Evolutionary conservation across 2,329 filamentous ascomycete species (phyloP), one percentile per base, ranked within the genome.

Genomic region (Rhynchosporium agropyri): DNA sequence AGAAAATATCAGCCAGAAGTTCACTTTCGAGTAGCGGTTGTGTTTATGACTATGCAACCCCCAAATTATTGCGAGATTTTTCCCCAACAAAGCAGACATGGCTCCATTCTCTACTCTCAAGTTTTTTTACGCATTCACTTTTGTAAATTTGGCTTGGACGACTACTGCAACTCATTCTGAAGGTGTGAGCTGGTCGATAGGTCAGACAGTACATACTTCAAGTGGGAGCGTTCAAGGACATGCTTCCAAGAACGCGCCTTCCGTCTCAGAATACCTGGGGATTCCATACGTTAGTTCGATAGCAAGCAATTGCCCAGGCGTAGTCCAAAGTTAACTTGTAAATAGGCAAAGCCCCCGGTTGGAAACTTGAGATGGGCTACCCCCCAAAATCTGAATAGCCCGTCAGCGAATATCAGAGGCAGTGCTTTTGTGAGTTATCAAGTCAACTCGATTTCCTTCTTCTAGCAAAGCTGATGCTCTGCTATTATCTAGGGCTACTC

Each of bases 351-450:
- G 29, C 73, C 76, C 5, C 76, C 77, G 12, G 63, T 73, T 29
- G 77, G 74, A 1, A 68, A 76, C 13, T 69, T 74, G 50, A 71
- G 78, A 40, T 79, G 77, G 64, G 73, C 66, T 15, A 74, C 70
- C 10, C 70, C 78, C 0, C 67, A 72, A 33, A 62, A 65, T 33
- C 67, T 66, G 42, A 31, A 38, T 10, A 64, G 63, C 6, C 55
- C 48, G 60, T 28, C 49, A 3, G 31, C 55, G 2, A 33, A 15
- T 2, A 62, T 69, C 26, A 68, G 67, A 53, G 67, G 63, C 12
- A 61, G 61, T 0, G 50, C 31, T 3, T 67, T 61, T 40, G 67
- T 68, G 58, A 55, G 61, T 67, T 7, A 13, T 15, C 3, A 3
- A 5, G 5, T 3, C 2, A 10, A 9, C 4, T 31, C 9, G 4